These are phyloP conservation scores for Cyberlindnera mississippiensis DNA, from an alignment of 805 yeast genomes.

Conservation along the genomic window DNA sequence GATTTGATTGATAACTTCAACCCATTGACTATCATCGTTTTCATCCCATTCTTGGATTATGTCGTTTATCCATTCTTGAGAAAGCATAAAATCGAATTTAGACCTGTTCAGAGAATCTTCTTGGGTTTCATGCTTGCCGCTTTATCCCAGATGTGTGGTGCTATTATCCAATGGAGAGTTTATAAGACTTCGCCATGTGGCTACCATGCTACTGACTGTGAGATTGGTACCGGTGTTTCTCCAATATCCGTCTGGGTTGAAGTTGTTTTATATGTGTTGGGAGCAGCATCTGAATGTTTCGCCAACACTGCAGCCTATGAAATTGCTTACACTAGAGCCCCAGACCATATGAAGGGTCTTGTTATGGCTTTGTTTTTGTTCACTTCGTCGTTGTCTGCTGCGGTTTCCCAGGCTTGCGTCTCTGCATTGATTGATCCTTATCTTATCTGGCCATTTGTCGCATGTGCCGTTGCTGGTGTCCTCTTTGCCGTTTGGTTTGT, in stretches of 20 bases:
- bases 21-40: slow-evolving; percentile 71
- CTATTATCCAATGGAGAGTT: slow-evolving; percentile 62
- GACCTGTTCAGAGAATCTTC: slow-evolving; percentile 68
- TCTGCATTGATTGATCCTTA: slow-evolving; percentile 67
- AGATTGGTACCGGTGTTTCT: slow-evolving; percentile 25
- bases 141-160: slow-evolving; percentile 28
- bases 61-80: slow-evolving; percentile 51
- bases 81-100: slow-evolving; percentile 47
- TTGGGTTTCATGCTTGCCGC: slow-evolving; percentile 67
- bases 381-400: slow-evolving; percentile 72
- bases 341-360: slow-evolving; percentile 45
- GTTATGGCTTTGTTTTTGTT: slow-evolving; percentile 55
- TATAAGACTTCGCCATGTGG: slow-evolving; percentile 74
- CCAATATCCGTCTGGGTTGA: slow-evolving; percentile 66
- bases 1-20: slow-evolving; percentile 75
- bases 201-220: slow-evolving; percentile 55
- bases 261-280: slow-evolving; percentile 59
- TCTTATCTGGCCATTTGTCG: slow-evolving; percentile 64
- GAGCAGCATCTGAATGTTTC: slow-evolving; percentile 72
- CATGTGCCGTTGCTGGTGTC: slow-evolving; percentile 56
- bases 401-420: slow-evolving; percentile 68
- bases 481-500: slow-evolving; percentile 57
- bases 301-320: slow-evolving; percentile 81
- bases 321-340: slow-evolving; percentile 82
- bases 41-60: slow-evolving; percentile 68